Evolutionary conservation across 306 rosid species (phyloP).

Genomic region (Cajanus cajan): DNA sequence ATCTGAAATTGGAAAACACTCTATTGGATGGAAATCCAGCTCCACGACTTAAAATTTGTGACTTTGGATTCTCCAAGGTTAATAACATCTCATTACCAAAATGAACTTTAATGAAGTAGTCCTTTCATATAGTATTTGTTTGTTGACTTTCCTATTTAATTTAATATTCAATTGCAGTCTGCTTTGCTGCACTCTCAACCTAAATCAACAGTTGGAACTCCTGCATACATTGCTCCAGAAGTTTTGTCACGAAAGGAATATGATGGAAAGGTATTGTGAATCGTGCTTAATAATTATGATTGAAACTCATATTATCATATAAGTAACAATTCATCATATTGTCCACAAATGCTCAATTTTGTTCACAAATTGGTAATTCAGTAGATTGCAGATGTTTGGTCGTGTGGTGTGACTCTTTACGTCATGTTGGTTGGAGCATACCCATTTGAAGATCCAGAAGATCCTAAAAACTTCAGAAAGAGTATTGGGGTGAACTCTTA

Average conservation of each 20-base stretch:
- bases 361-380: constrained; percentile 28
- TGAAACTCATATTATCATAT: neutral
- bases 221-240: constrained; percentile 95
- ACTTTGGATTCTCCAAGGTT: constrained; percentile 97
- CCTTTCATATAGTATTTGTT: neutral
- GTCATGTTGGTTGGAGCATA: constrained; percentile 92
- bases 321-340: neutral
- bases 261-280: constrained; percentile 76
- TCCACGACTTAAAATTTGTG: constrained; percentile 87
- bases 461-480: constrained; percentile 71
- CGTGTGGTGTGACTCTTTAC: constrained; percentile 89
- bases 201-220: constrained; percentile 92
- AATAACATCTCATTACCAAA: constrained; percentile 7
- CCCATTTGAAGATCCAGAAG: constrained; percentile 95
- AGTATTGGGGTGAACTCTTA: constrained; percentile 56
- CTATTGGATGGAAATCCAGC: constrained; percentile 84
- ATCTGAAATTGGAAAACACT: constrained; percentile 88
- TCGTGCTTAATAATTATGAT: neutral
- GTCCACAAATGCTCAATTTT: constrained; percentile 1
- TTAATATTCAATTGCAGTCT: constrained; percentile 50
- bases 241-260: constrained; percentile 73
- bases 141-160: neutral
- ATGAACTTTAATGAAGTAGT: neutral
- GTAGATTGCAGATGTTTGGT: constrained; percentile 97
- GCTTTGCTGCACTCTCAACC: constrained; percentile 85